A percentile compares a stretch with the other conserved stretches of the same genome.
phyloP scores from a whole-genome alignment of 164 flowering plant genomes.

The Euptelea pleiosperma region DNA sequence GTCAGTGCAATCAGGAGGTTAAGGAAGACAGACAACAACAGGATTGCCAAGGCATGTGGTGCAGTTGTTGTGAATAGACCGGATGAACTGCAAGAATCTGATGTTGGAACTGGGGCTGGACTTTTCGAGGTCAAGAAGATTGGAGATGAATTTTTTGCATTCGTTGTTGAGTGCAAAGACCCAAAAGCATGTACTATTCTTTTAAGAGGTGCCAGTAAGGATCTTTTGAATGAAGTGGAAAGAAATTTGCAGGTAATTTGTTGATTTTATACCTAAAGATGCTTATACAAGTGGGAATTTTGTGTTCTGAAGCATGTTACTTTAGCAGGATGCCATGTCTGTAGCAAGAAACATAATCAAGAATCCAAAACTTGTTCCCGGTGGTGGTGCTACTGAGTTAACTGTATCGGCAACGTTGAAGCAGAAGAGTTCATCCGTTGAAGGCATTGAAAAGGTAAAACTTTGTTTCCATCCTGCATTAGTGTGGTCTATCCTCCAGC shows the following conservation, averaged over 20 bases:
- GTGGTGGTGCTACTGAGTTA: conserved; percentile 94
- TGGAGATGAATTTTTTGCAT: conserved; percentile 92
- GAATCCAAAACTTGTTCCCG: conserved; percentile 95
- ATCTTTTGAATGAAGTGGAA: conserved; percentile 95
- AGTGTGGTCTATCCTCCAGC: too few species aligned
- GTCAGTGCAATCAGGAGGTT: conserved; percentile 91
- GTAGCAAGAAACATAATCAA: conserved; percentile 91
- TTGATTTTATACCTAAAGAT: too few species aligned
- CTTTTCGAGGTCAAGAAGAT: conserved; percentile 93
- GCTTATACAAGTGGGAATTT: too few species aligned
- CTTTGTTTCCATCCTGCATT: background rate
- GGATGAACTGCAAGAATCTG: conserved; percentile 95
- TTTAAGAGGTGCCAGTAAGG: conserved; percentile 94
- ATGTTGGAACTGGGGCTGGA: conserved; percentile 92
- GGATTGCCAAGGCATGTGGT: conserved; percentile 95
- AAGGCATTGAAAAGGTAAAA: conserved; percentile 86
- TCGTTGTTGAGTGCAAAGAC: conserved; percentile 81
- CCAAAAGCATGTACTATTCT: conserved; percentile 97
- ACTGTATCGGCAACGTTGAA: conserved; percentile 94
- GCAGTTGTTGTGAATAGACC: conserved; percentile 92
- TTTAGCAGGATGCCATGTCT: conserved; percentile 85
- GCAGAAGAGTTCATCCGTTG: conserved; percentile 90
- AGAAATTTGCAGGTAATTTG: conserved; percentile 80
- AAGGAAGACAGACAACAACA: conserved; percentile 91
- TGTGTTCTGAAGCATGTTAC: too few species aligned